Evolutionary conservation across 1,284 basidiomycete genomes (phyloP), one percentile per base, ranked within the genome.

Genomic region (Schizophyllum amplum): DNA sequence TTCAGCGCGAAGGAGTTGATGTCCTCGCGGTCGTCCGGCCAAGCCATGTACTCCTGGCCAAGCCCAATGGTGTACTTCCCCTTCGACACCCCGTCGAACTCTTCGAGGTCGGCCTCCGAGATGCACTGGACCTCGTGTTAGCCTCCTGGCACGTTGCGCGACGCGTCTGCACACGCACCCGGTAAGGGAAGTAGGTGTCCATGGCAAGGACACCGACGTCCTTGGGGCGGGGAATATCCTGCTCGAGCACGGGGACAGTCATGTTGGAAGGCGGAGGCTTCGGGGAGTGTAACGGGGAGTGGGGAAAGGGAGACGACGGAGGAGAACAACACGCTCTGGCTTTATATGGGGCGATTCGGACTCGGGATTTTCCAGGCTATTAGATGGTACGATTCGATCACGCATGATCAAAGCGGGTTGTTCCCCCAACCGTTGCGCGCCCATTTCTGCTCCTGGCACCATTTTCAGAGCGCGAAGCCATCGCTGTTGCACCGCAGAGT

Each of bases 1-100:
- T 92, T 95, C 64, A 99, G 75, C 53, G 93, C 88, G 71, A 98
- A 96, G 24, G 95, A 97, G 83, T 98, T 97, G 81, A 98, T 97
- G 77, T 99, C 96, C 75, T 98, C 96, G 61, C 90, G 85, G 81
- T 97, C 94, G 69, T 97, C 94, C 61, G 91, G 92, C 81, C 90
- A 97, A 33, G 94, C 92, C 96, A 99, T 99, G 80, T 85, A 95
- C 75, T 97, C 87, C 73, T 98, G 94, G 59, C 96, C 97, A 51
- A 99, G 88, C 68, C 97, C 97, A 70, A 99, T 98, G 66, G 97
- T 99, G 81, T 99, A 99, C 77, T 98, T 98, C 64, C 97, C 96
- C 72, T 93, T 87, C 62, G 93, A 76, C 47, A 97, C 97, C 66
- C 92, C 92, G 69, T 99, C 96, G 75, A 93, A 99, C 62, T 84